Evolutionary conservation across 2,329 filamentous ascomycete species (phyloP).

Genomic region (Diaporthe batatas): DNA sequence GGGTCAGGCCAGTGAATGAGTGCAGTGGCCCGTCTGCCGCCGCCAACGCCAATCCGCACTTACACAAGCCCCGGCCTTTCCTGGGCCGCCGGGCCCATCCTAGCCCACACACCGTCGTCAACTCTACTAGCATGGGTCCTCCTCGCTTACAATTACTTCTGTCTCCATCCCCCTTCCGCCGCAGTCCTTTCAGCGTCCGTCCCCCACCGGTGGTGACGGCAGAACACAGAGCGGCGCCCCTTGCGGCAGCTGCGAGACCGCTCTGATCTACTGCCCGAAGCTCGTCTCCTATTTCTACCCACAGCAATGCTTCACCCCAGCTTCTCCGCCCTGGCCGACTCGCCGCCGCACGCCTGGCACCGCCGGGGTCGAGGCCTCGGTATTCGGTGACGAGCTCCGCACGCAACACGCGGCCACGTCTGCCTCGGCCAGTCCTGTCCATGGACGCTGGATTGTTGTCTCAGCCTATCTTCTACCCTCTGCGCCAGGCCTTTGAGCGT

Average conservation of each 20-base stretch:
- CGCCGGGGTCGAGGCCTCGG: constrained; percentile 9
- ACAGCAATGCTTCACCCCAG: background rate
- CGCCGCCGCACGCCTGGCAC: background rate
- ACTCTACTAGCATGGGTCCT: constrained; percentile 6
- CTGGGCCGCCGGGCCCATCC: constrained; percentile 24
- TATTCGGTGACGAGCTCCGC: constrained; percentile 1
- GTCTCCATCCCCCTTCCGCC: constrained; percentile 26
- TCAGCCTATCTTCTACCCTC: background rate
- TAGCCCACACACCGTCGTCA: constrained; percentile 31
- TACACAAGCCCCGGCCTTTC: constrained; percentile 6
- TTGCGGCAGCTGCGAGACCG: background rate
- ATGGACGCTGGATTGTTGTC: background rate
- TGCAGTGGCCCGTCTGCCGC: background rate
- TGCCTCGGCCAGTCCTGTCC: background rate
- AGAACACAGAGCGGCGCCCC: background rate
- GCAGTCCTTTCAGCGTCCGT: background rate
- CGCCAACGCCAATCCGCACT: constrained; percentile 1
- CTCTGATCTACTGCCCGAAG: background rate
- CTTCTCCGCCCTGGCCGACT: constrained; percentile 1
- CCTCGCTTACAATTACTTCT: constrained; percentile 31
- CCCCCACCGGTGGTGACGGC: background rate
- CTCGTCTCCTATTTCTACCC: background rate
- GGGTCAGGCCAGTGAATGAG: background rate
- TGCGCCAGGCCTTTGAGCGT: background rate
- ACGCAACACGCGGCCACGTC: constrained; percentile 7